Evolutionary conservation across 768 basidiomycete genomes (phyloP).

Genomic region (Auricularia sp.): DNA sequence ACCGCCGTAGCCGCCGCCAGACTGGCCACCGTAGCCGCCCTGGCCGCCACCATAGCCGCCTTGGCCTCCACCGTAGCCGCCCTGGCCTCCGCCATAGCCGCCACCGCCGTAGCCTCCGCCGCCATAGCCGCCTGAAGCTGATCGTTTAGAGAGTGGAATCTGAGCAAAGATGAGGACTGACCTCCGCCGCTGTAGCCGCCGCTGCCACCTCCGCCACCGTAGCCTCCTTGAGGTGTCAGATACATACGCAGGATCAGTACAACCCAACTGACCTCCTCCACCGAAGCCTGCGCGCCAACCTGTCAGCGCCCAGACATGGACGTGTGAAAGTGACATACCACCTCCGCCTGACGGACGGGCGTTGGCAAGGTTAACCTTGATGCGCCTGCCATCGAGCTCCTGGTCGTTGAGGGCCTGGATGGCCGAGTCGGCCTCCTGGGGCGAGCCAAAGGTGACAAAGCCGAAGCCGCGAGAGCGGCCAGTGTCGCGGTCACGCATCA

Average conservation of each 20-base stretch:
- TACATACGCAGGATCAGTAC: neutral
- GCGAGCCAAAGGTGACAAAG: conserved; percentile 68
- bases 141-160: conserved; percentile 43
- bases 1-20: conserved; percentile 6
- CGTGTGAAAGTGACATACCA: conserved; percentile 6
- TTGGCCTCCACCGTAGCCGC: conserved; percentile 23
- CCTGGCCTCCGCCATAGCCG: conserved; percentile 15
- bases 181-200: conserved; percentile 85
- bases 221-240: neutral
- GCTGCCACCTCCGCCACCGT: conserved; percentile 24
- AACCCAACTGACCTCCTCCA: neutral
- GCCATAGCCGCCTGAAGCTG: conserved; percentile 33
- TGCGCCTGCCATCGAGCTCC: conserved; percentile 85
- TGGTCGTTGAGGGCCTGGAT: conserved; percentile 74
- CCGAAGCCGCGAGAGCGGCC: conserved; percentile 95
- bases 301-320: neutral
- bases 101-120: conserved; percentile 31
- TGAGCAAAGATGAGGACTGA: conserved; percentile 60
- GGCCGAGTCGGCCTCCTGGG: conserved; percentile 63
- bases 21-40: conserved; percentile 16
- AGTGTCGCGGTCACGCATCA: conserved; percentile 98
- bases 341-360: conserved; percentile 48
- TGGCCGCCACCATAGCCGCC: conserved; percentile 17
- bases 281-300: neutral
- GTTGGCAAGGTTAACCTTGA: conserved; percentile 81